phyloP scores from a whole-genome alignment of 805 yeast genomes.

The Candida tammaniensis region DNA sequence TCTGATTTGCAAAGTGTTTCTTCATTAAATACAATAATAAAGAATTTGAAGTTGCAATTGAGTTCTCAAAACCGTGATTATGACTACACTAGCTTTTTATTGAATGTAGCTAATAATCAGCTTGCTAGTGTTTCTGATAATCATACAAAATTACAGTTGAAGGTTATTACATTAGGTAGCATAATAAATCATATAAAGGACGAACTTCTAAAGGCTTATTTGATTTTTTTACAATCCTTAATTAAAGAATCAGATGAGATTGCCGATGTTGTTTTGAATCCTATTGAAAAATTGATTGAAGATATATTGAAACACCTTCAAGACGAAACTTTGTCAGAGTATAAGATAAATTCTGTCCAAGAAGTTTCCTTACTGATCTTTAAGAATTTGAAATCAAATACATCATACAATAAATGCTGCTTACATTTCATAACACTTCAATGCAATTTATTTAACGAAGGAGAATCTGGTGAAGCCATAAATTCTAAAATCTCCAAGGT shows the following conservation, averaged over 20 bases:
- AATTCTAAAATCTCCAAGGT: neutral
- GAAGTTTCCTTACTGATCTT: neutral
- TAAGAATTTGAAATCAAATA: conserved; percentile 2
- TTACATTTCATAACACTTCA: conserved; percentile 1
- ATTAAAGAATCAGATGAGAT: neutral
- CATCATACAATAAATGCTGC: conserved; percentile 3
- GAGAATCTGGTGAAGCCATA: neutral
- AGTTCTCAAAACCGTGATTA: conserved; percentile 9
- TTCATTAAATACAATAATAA: conserved; percentile 1
- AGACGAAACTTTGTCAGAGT: conserved; percentile 3
- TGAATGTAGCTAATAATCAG: conserved; percentile 3
- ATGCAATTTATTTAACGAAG: neutral
- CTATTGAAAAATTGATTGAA: neutral
- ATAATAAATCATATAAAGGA: neutral
- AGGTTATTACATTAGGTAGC: neutral
- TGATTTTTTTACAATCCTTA: neutral
- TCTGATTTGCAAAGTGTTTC: neutral
- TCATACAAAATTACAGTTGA: neutral
- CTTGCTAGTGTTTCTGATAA: conserved; percentile 1
- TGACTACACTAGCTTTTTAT: conserved; percentile 3
- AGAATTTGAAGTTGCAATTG: conserved; percentile 4
- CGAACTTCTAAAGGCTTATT: neutral
- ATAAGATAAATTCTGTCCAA: neutral
- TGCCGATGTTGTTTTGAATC: neutral
- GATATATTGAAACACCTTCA: conserved; percentile 4